Evolutionary conservation across 805 yeast genomes (phyloP).

Genomic region (Metahyphopichia silvanorum): DNA sequence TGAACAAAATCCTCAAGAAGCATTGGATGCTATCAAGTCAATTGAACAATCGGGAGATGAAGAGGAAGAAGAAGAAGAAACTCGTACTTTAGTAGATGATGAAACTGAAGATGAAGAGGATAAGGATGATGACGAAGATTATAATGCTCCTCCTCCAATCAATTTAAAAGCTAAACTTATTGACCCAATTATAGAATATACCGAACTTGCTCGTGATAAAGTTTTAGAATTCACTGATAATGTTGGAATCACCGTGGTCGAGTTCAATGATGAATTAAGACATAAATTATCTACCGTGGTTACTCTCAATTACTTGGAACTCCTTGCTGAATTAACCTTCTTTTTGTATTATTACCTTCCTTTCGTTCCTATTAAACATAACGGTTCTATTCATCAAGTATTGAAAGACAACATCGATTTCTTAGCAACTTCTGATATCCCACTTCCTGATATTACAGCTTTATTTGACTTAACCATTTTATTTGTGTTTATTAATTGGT

Average conservation of each 20-base stretch:
- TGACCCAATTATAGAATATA: constrained; percentile 33
- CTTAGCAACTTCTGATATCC: constrained; percentile 16
- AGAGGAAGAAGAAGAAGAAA: constrained; percentile 18
- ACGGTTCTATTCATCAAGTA: constrained; percentile 32
- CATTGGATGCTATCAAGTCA: constrained; percentile 14
- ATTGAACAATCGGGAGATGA: constrained; percentile 12
- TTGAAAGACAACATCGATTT: constrained; percentile 29
- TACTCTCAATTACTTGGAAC: constrained; percentile 31
- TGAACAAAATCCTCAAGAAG: constrained; percentile 22
- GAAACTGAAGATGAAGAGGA: constrained; percentile 30
- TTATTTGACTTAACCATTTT: constrained; percentile 25
- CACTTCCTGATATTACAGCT: constrained; percentile 34
- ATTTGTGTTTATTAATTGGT: constrained; percentile 40
- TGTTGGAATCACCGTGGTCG: constrained; percentile 32
- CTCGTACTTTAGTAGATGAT: constrained; percentile 7
- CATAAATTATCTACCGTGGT: constrained; percentile 36
- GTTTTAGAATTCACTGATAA: constrained; percentile 30
- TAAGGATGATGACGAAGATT: constrained; percentile 34
- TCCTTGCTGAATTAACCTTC: constrained; percentile 24
- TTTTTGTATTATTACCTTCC: constrained; percentile 33
- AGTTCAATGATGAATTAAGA: constrained; percentile 35
- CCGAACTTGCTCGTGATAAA: constrained; percentile 21
- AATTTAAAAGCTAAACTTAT: constrained; percentile 33
- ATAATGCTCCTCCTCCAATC: constrained; percentile 37
- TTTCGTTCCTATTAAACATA: constrained; percentile 32